A percentile compares a stretch with the other conserved stretches of the same genome.
phyloP scores from a whole-genome alignment of 2,329 filamentous ascomycete species.

The Colletotrichum neosansevieriae region DNA sequence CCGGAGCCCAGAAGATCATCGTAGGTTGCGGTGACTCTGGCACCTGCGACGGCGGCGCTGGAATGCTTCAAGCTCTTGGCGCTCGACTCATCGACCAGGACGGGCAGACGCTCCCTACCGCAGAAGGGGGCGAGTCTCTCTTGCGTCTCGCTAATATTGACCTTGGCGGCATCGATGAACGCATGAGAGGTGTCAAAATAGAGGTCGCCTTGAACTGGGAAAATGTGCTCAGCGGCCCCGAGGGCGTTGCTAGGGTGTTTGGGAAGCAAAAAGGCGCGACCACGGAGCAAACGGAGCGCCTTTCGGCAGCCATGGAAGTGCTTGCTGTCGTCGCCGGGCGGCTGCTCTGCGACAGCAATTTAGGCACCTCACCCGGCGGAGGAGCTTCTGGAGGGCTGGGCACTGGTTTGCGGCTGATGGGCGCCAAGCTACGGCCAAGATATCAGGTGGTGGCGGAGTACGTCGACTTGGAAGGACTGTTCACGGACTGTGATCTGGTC shows the following conservation, averaged over 20 bases:
- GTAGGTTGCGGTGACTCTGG: slow-evolving; percentile 67
- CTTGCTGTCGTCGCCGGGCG: slow-evolving; percentile 52
- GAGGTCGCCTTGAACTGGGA: slow-evolving; percentile 65
- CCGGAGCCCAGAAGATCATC: slow-evolving; percentile 59
- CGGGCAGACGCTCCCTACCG: slow-evolving; percentile 52
- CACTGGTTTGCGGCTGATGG: slow-evolving; percentile 61
- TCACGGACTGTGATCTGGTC: slow-evolving; percentile 62
- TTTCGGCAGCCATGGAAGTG: slow-evolving; percentile 57
- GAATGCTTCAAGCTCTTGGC: slow-evolving; percentile 66
- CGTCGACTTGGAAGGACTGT: slow-evolving; percentile 59
- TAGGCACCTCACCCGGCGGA: slow-evolving; percentile 56
- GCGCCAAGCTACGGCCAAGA: slow-evolving; percentile 58
- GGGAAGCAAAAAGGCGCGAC: slow-evolving; percentile 65
- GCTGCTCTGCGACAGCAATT: slow-evolving; percentile 49
- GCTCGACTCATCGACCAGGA: slow-evolving; percentile 55
- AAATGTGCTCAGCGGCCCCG: slow-evolving; percentile 62
- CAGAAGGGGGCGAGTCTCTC: slow-evolving; percentile 56
- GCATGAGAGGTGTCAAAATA: slow-evolving; percentile 53
- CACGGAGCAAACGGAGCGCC: slow-evolving; percentile 54
- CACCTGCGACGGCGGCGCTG: slow-evolving; percentile 64
- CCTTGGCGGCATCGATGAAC: slow-evolving; percentile 53
- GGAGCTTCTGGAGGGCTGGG: slow-evolving; percentile 66
- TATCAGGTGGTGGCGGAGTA: slow-evolving; percentile 65
- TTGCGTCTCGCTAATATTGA: slow-evolving; percentile 53
- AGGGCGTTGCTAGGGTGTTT: slow-evolving; percentile 62